Evolutionary conservation across 2,329 filamentous ascomycete genomes (phyloP).

Genomic region (Nigrograna mackinnonii): DNA sequence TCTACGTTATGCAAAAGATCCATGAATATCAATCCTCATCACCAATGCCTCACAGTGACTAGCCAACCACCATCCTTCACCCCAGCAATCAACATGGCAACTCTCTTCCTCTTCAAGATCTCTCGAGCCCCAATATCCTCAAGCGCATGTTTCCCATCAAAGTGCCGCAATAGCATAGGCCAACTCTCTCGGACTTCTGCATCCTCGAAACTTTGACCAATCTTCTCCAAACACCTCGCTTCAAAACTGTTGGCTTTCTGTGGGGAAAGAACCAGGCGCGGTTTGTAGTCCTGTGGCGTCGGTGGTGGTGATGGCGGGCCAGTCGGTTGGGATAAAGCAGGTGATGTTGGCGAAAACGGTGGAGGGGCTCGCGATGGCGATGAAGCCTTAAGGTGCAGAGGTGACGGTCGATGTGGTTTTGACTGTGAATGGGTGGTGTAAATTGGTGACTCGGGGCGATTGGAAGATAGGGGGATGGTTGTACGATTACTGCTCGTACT

Average conservation of each 20-base stretch:
- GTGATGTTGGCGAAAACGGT: slow-evolving; percentile 16
- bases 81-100: slow-evolving; percentile 59
- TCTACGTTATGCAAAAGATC: no score
- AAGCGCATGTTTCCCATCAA: slow-evolving; percentile 82
- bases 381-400: slow-evolving; percentile 34
- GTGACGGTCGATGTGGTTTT: slow-evolving; percentile 33
- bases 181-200: slow-evolving; percentile 66
- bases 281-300: slow-evolving; percentile 26
- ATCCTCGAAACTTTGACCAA: slow-evolving; percentile 35
- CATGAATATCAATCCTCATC: slow-evolving; percentile 1
- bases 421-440: slow-evolving; percentile 25
- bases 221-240: slow-evolving; percentile 66
- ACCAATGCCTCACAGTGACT: slow-evolving; percentile 46
- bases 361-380: slow-evolving; percentile 25
- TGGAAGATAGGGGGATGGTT: slow-evolving; percentile 26
- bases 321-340: slow-evolving; percentile 4
- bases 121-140: slow-evolving; percentile 87
- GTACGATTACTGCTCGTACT: slow-evolving; percentile 40
- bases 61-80: slow-evolving; percentile 71
- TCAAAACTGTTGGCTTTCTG: slow-evolving; percentile 79
- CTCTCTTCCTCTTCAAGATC: slow-evolving; percentile 77
- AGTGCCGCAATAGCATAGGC: slow-evolving; percentile 78
- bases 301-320: slow-evolving; percentile 15
- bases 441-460: slow-evolving; percentile 13
- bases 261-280: slow-evolving; percentile 67